These are phyloP conservation scores for Mallotus nudiflorus DNA, from an alignment of 345 rosid species.

Conservation along the genomic window DNA sequence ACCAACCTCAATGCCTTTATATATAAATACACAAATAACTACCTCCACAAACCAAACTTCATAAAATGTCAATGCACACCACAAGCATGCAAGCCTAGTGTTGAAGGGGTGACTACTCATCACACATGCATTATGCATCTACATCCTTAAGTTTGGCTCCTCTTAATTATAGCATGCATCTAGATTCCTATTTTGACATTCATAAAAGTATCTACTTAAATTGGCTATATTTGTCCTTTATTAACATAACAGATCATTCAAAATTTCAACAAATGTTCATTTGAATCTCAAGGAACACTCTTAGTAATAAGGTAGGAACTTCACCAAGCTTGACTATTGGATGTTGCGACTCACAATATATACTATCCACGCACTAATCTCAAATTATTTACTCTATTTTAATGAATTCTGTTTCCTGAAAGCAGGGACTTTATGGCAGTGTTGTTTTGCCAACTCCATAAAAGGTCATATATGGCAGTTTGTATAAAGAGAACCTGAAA, in stretches of 20 bases:
- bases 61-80: background rate
- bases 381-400: background rate
- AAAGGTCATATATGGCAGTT: background rate
- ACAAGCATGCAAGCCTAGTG: background rate
- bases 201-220: background rate
- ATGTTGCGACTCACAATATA: background rate
- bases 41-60: no score
- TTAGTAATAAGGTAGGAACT: background rate
- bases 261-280: background rate
- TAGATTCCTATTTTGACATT: background rate
- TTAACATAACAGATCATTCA: background rate
- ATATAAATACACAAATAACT: no score
- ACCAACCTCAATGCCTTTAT: background rate
- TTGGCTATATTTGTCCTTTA: background rate
- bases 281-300: background rate
- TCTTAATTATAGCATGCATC: background rate
- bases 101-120: background rate
- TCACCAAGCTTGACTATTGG: background rate
- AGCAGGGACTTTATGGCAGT: background rate
- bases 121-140: background rate
- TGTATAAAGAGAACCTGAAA: background rate
- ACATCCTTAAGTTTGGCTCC: background rate
- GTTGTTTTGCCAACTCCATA: background rate
- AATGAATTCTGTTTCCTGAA: background rate
- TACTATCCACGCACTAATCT: background rate